A percentile compares a stretch with the other conserved stretches of the same genome.
These are phyloP conservation scores for Boletus huronensis DNA, from an alignment of 768 basidiomycete species.

Conservation along the genomic window DNA sequence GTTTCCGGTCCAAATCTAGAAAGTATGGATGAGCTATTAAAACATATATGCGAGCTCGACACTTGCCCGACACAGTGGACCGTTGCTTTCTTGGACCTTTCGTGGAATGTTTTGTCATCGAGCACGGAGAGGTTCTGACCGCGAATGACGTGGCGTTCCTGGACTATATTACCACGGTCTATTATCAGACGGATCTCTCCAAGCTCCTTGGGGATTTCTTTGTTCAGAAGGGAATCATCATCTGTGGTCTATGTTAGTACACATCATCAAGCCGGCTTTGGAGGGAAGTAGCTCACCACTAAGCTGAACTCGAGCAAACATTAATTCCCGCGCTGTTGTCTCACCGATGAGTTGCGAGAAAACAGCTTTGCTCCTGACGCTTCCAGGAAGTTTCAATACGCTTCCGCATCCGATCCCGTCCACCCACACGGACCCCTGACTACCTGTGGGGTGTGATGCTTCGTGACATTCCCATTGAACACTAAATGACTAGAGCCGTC, in stretches of 20 bases:
- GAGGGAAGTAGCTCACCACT: slow-evolving; percentile 8
- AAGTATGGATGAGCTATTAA: neutral
- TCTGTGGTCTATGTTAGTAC: slow-evolving; percentile 6
- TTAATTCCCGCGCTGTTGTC: neutral
- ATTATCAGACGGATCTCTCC: slow-evolving; percentile 18
- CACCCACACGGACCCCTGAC: neutral
- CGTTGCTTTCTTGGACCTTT: slow-evolving; percentile 21
- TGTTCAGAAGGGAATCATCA: slow-evolving; percentile 16
- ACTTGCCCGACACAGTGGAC: slow-evolving; percentile 19
- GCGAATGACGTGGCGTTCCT: accelerated
- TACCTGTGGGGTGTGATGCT: neutral
- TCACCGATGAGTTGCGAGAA: neutral
- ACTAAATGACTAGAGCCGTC: slow-evolving; percentile 6
- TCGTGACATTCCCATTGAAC: slow-evolving; percentile 14
- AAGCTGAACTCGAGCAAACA: slow-evolving; percentile 18
- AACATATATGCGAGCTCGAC: neutral
- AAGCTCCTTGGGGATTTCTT: slow-evolving; percentile 3
- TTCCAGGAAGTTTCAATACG: accelerated
- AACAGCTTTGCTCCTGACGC: neutral
- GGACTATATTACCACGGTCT: neutral
- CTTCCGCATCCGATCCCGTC: slow-evolving; percentile 1
- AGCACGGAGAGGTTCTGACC: no score
- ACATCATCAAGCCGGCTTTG: neutral
- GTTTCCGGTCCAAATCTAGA: slow-evolving; percentile 12
- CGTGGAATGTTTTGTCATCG: slow-evolving; percentile 14